These are phyloP conservation scores for Lotmaria passim DNA, from an alignment of 208 protist genomes.

Conservation along the genomic window DNA sequence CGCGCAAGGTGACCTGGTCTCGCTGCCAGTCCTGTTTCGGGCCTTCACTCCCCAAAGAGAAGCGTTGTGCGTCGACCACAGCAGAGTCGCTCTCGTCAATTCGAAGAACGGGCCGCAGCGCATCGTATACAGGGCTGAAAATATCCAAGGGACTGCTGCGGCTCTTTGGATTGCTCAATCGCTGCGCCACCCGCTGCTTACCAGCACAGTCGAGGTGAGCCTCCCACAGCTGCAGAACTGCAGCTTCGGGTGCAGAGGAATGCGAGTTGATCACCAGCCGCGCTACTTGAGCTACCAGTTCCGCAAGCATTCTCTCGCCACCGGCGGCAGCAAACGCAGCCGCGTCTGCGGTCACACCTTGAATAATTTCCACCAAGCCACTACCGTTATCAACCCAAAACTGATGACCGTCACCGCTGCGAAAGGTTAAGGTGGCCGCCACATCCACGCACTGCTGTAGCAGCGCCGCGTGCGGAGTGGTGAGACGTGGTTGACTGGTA, in stretches of 20 bases:
- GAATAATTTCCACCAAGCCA: conserved; percentile 1
- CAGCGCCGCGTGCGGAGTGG: not conserved
- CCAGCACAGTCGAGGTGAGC: conserved; percentile 23
- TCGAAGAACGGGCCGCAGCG: conserved; percentile 34
- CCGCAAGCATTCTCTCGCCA: conserved; percentile 17
- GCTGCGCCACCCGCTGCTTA: conserved; percentile 23
- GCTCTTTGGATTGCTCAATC: conserved; percentile 38
- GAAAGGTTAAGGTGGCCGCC: conserved; percentile 22
- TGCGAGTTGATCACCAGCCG: conserved; percentile 47
- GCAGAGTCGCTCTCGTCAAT: not conserved
- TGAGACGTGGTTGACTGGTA: not conserved
- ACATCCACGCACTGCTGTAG: conserved; percentile 15
- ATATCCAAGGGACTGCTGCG: conserved; percentile 45
- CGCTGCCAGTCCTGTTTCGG: not conserved
- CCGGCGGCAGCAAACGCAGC: not conserved
- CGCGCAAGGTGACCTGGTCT: not conserved
- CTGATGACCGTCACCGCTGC: conserved; percentile 7
- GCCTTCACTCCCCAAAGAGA: not conserved
- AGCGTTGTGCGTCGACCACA: not conserved
- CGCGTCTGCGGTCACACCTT: not conserved
- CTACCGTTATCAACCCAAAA: conserved; percentile 7
- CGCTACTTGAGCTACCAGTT: conserved; percentile 41
- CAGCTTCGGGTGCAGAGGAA: not conserved
- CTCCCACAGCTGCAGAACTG: conserved; percentile 30
- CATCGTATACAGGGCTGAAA: conserved; percentile 39